Evolutionary conservation across 2,329 filamentous ascomycete genomes (phyloP), one percentile per base, ranked within the genome.

Genomic region (Pseudogymnoascus verrucosus): DNA sequence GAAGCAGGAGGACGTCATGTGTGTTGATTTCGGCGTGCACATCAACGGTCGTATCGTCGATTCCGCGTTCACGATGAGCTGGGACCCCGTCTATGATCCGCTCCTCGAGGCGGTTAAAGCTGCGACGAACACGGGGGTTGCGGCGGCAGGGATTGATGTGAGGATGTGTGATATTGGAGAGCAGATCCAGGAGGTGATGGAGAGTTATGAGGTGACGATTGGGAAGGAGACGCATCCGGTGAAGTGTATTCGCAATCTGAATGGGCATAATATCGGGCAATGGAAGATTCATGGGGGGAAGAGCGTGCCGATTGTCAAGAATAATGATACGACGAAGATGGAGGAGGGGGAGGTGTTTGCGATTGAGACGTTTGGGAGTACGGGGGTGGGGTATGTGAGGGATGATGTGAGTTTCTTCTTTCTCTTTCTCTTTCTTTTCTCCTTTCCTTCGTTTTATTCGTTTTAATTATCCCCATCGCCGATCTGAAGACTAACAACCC

Each of bases 301-400:
- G 82, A 92, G 90, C 68, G 91, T 97, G 61, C 93, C 93, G 0
- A 96, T 97, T 71, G 91, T 97, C 67, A 96, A 96, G 80, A 88
- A 86, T 66, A 84, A 85, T 66, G 91, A 96, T 72, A 86, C 88
- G 74, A 96, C 91, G 62, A 96, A 96, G 82, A 98, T 98, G 93
- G 93, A 97, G 78, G 93, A 97, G 77, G 92, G 92, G 44, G 93
- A 98, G 73, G 88, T 92, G 16, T 98, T 96, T 75, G 93, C 93
- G 68, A 96, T 97, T 70, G 93, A 97, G 79, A 97, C 93, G 0
- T 97, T 97, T 75, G 93, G 93, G 65, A 95, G 89, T 74, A 97
- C 93, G 21, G 93, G 93, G 67, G 93, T 91, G 74, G 93, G 92
- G 68, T 89, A 90, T 73, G 90, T 96, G 64, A 80, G 86, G 68